Percentiles rank a stretch among this genome's conserved stretches.
Evolutionary conservation across 306 rosid genomes (phyloP).

Genomic region (Medicago ruthenica): DNA sequence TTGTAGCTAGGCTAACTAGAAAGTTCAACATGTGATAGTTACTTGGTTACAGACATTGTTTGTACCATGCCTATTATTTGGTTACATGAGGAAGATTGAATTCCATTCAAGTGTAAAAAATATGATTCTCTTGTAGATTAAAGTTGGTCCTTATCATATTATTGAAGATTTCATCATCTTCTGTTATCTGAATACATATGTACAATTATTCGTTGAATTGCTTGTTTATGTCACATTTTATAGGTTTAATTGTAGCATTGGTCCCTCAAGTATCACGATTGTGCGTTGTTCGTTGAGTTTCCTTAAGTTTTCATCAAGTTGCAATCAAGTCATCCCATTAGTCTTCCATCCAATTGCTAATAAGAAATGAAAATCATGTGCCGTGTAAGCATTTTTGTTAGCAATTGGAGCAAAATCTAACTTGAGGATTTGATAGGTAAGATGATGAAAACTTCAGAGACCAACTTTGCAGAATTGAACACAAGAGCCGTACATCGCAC

Average conservation of each 20-base stretch:
- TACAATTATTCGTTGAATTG: not conserved
- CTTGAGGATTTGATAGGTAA: not conserved
- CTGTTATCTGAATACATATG: not conserved
- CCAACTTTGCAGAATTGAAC: not conserved
- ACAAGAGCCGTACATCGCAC: not conserved
- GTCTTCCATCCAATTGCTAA: not conserved
- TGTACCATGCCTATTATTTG: conserved; percentile 3
- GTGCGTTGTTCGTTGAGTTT: not conserved
- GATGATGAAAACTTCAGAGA: not conserved
- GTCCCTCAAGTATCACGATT: not conserved
- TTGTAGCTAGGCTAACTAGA: conserved; percentile 19
- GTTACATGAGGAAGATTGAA: conserved; percentile 14
- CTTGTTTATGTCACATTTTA: not conserved
- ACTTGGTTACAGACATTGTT: conserved; percentile 29
- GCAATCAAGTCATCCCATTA: not conserved
- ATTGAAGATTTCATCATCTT: not conserved
- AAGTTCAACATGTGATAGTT: not conserved
- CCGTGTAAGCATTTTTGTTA: not conserved
- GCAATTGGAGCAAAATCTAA: not conserved
- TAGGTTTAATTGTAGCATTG: not conserved
- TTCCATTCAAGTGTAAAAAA: conserved; percentile 41
- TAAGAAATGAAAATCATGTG: not conserved
- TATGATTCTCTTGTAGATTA: conserved; percentile 27
- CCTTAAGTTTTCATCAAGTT: not conserved
- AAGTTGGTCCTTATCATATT: not conserved